Evolutionary conservation across 2,329 filamentous ascomycete species (phyloP).

Genomic region (Clathrospora elynae): DNA sequence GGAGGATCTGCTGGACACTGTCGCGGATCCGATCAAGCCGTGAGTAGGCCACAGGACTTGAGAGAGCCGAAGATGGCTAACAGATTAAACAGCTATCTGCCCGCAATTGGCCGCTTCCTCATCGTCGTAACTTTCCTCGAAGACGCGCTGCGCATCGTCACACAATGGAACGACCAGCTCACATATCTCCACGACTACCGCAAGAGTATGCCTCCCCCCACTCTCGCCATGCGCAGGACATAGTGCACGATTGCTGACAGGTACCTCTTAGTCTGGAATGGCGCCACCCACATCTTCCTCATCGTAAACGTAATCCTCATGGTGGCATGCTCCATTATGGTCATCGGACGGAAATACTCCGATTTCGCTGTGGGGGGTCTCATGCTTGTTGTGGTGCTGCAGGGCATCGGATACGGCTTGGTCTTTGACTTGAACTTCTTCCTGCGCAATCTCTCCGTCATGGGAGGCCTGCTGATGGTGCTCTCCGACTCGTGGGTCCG

Average conservation of each 20-base stretch:
- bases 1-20: conserved; percentile 85
- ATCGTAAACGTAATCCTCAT: conserved; percentile 89
- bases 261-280: conserved; percentile 70
- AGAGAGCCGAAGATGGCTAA: conserved; percentile 30
- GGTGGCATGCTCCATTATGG: conserved; percentile 77
- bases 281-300: conserved; percentile 91
- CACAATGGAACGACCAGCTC: conserved; percentile 96
- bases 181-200: conserved; percentile 91
- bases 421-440: conserved; percentile 99
- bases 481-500: conserved; percentile 97
- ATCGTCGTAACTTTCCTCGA: conserved; percentile 99
- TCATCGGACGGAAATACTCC: conserved; percentile 90
- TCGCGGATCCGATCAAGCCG: conserved; percentile 93
- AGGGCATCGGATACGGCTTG: conserved; percentile 94
- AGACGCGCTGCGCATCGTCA: conserved; percentile 93
- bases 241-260: conserved; percentile 28
- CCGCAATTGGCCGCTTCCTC: conserved; percentile 92
- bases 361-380: conserved; percentile 92
- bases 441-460: conserved; percentile 96
- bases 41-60: conserved; percentile 58
- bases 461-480: conserved; percentile 97
- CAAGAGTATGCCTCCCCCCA: conserved; percentile 66
- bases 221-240: not conserved
- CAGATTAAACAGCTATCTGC: conserved; percentile 71
- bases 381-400: conserved; percentile 86